Percentiles rank a stretch among this genome's conserved stretches.
These are phyloP conservation scores for Pleurotus djamor DNA, from an alignment of 768 basidiomycete genomes.

Conservation along the genomic window DNA sequence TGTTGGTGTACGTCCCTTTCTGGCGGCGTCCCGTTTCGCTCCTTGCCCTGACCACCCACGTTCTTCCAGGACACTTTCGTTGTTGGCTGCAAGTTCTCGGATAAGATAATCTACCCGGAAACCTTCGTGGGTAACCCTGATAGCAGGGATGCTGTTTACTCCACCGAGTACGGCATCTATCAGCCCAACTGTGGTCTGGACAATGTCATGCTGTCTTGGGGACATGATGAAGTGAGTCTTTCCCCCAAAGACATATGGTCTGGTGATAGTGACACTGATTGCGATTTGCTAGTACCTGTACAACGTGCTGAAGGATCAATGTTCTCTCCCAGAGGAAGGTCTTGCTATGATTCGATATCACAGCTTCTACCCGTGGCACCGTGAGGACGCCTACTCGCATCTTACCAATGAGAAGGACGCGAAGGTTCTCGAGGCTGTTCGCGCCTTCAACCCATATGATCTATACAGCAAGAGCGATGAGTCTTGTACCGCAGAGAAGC, in stretches of 20 bases:
- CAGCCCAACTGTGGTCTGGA: slow-evolving; percentile 78
- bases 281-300: slow-evolving; percentile 65
- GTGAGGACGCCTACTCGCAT: slow-evolving; percentile 82
- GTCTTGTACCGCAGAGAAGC: slow-evolving; percentile 53
- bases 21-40: neutral
- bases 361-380: slow-evolving; percentile 96
- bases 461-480: slow-evolving; percentile 89
- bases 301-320: slow-evolving; percentile 80
- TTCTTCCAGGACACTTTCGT: slow-evolving; percentile 47
- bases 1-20: slow-evolving; percentile 64
- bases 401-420: slow-evolving; percentile 73
- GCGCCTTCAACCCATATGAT: slow-evolving; percentile 92
- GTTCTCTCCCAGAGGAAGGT: slow-evolving; percentile 74
- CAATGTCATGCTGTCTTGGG: slow-evolving; percentile 88
- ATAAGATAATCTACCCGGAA: slow-evolving; percentile 79
- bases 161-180: slow-evolving; percentile 74
- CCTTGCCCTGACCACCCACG: slow-evolving; percentile 11
- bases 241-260: slow-evolving; percentile 5
- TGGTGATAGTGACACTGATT: neutral
- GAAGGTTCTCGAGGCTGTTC: slow-evolving; percentile 66
- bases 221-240: slow-evolving; percentile 78
- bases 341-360: slow-evolving; percentile 94
- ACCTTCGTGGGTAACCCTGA: slow-evolving; percentile 79
- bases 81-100: slow-evolving; percentile 84
- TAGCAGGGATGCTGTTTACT: slow-evolving; percentile 59